Evolutionary conservation across 108 stramenopile species (phyloP).

Genomic region (Asterionellopsis glacialis): DNA sequence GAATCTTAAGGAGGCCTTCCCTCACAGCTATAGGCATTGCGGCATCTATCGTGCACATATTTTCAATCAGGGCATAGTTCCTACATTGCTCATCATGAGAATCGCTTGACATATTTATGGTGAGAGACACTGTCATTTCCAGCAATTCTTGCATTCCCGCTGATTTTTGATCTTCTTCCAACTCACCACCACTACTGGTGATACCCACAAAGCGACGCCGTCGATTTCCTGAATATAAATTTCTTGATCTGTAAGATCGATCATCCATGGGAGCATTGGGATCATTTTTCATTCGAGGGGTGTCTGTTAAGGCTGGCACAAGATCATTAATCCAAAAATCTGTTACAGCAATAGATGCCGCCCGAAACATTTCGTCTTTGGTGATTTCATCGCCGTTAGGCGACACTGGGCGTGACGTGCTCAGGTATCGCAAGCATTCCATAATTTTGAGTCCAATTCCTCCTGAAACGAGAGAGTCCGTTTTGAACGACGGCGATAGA

Average conservation of each 20-base stretch:
- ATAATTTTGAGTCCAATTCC: slow-evolving; percentile 35
- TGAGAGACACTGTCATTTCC: slow-evolving; percentile 44
- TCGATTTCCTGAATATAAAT: not conserved
- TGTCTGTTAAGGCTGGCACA: slow-evolving; percentile 19
- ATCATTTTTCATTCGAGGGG: not conserved
- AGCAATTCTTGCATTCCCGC: slow-evolving; percentile 40
- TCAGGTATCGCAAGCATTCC: slow-evolving; percentile 49
- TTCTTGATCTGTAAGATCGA: slow-evolving; percentile 2
- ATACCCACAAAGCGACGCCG: not conserved
- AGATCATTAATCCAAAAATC: slow-evolving; percentile 49
- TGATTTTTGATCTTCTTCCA: slow-evolving; percentile 32
- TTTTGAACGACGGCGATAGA: slow-evolving; percentile 36
- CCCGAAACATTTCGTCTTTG: slow-evolving; percentile 35
- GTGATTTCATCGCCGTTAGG: slow-evolving; percentile 22
- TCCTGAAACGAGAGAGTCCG: slow-evolving; percentile 10
- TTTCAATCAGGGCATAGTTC: slow-evolving; percentile 34
- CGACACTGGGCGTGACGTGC: slow-evolving; percentile 15
- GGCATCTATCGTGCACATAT: slow-evolving; percentile 45
- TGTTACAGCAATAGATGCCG: slow-evolving; percentile 34
- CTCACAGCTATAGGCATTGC: slow-evolving; percentile 53
- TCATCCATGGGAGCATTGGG: slow-evolving; percentile 11
- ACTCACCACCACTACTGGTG: slow-evolving; percentile 13
- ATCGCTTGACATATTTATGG: slow-evolving; percentile 32
- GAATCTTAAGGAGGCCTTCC: slow-evolving; percentile 44
- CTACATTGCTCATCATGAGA: not conserved